Evolutionary conservation across 148 eudicot genomes (phyloP), one percentile per base, ranked within the genome.

Genomic region (Talinum fruticosum): DNA sequence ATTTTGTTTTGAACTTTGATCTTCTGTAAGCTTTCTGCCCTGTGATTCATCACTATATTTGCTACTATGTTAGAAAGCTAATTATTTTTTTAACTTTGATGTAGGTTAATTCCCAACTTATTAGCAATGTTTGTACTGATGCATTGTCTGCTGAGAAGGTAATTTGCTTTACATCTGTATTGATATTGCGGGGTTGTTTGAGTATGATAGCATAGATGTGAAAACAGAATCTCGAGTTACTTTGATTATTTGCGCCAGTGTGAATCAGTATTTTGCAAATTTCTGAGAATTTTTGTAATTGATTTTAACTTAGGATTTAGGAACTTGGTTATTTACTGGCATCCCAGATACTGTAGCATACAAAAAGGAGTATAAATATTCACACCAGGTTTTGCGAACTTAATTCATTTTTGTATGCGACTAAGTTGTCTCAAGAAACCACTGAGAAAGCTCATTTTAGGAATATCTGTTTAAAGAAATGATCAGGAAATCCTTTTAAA

Each of bases 111-210:
- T 95, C 98, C 54, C 97, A 92, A 86, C 91, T 95, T 70, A 95
- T 95, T 80, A 95, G 98, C 94, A 95, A 95, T 80, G 90, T 95
- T 47, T 95, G 98, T 87, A 95, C 93, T 69, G 98, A 95, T 83
- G 98, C 98, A 74, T 91, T 95, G 73, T 95, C 98, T 49, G 98
- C 98, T 29, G 98, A 95, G 89, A 95, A 95, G 96, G 98, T 95
- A 89, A 84, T 38, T 64, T 23, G 73, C 75, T 66, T 13, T 78
- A 47, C 51, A 35, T 54, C 8, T 23, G 5, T 59, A 53, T 53
- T 15, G 61, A 53, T 5, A 28, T 10, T 61, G 4, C 66, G 6
- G 66, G 66, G 29, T 61, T n/a, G 66, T 61, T 61, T n/a, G 66
- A 51, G 19, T 14, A 26, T 3, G 66, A 61, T 65, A 65, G 3